Percentiles rank a stretch among this genome's conserved stretches.
Evolutionary conservation across 2,329 filamentous ascomycete genomes (phyloP).

Genomic region (Claviceps quebecensis): DNA sequence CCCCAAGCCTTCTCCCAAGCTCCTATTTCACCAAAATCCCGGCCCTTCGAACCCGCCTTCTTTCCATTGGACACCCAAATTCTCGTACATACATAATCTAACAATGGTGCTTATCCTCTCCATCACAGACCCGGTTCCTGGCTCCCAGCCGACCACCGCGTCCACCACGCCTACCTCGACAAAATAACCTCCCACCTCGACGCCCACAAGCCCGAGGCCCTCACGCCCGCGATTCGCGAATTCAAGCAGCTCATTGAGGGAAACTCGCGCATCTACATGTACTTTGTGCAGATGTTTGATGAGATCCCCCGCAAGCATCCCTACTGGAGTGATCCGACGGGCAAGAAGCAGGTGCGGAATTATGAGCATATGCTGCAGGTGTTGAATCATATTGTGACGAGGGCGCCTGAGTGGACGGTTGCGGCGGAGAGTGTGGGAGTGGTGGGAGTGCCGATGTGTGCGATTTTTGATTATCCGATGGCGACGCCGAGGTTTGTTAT

Average conservation of each 20-base stretch:
- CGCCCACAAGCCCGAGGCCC: constrained; percentile 28
- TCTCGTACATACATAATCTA: not conserved
- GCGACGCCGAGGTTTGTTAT: constrained; percentile 31
- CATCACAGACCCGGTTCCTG: constrained; percentile 37
- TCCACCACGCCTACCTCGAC: constrained; percentile 50
- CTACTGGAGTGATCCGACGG: constrained; percentile 48
- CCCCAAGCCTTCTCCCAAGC: not conserved
- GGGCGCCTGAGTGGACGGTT: constrained; percentile 39
- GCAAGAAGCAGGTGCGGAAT: constrained; percentile 47
- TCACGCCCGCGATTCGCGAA: constrained; percentile 47
- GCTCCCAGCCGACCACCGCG: constrained; percentile 48
- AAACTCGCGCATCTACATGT: constrained; percentile 51
- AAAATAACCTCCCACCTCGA: constrained; percentile 42
- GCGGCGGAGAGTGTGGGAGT: constrained; percentile 35
- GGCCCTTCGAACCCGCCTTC: not conserved
- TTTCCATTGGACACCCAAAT: not conserved
- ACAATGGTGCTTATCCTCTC: not conserved
- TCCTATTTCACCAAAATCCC: not conserved
- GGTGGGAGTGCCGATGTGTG: constrained; percentile 39
- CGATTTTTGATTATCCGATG: constrained; percentile 43
- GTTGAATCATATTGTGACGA: constrained; percentile 44
- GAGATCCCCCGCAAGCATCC: constrained; percentile 47
- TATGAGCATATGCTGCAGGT: constrained; percentile 53
- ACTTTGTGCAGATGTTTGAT: constrained; percentile 53
- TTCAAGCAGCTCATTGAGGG: constrained; percentile 53